These are phyloP conservation scores for Falciphora oryzae DNA, from an alignment of 2,329 filamentous ascomycete genomes.

Conservation along the genomic window DNA sequence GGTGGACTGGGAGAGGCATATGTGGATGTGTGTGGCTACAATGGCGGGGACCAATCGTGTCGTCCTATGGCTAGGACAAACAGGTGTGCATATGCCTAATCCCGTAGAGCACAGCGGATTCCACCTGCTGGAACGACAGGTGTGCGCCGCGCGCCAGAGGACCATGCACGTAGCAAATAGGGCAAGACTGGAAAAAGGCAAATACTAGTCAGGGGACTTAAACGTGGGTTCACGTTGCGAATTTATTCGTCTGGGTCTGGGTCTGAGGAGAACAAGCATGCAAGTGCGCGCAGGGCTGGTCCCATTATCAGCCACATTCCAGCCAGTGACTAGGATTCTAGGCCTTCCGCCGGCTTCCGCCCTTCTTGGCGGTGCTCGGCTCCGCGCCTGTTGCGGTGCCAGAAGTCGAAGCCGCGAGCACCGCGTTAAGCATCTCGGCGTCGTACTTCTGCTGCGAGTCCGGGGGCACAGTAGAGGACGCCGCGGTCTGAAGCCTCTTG, in stretches of 20 bases:
- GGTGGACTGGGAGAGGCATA: neutral
- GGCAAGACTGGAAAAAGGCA: neutral
- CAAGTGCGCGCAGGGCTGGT: too few species aligned
- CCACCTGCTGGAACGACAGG: neutral
- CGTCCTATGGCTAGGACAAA: too few species aligned
- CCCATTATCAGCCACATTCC: neutral
- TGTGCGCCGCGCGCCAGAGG: neutral
- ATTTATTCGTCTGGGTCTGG: neutral
- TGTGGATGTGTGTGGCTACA: too few species aligned
- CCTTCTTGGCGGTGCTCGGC: constrained; percentile 29
- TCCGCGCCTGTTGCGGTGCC: constrained; percentile 12
- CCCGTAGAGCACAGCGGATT: too few species aligned
- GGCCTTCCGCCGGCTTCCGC: constrained; percentile 41
- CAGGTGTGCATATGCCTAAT: too few species aligned
- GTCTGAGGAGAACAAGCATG: neutral
- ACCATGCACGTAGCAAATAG: neutral
- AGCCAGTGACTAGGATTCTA: constrained; percentile 14
- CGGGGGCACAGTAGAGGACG: constrained; percentile 29
- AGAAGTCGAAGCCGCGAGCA: constrained; percentile 30
- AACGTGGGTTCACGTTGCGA: neutral
- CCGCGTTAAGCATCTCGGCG: constrained; percentile 43
- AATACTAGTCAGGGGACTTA: too few species aligned
- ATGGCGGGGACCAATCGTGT: too few species aligned
- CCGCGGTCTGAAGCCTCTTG: constrained; percentile 39
- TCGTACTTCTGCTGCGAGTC: constrained; percentile 27